phyloP scores from a whole-genome alignment of 805 yeast genomes.

The Wickerhamomyces rabaulensis region DNA sequence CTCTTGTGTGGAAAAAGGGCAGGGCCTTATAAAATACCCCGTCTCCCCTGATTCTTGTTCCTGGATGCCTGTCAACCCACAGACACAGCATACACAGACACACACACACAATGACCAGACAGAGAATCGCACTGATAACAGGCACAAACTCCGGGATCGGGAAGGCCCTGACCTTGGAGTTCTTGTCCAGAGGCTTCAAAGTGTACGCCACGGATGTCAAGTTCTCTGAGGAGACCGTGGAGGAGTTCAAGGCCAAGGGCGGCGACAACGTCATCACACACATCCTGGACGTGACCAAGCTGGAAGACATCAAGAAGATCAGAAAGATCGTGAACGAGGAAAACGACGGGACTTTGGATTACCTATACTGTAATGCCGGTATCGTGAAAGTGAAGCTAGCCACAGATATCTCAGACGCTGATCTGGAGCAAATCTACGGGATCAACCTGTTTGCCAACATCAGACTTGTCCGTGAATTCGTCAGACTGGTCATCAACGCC shows the following conservation, averaged over 20 bases:
- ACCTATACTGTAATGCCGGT: conserved; percentile 41
- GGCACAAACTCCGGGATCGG: conserved; percentile 64
- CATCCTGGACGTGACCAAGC: conserved; percentile 30
- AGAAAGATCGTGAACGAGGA: conserved; percentile 19
- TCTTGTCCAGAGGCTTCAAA: conserved; percentile 35
- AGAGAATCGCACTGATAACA: conserved; percentile 34
- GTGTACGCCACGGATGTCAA: conserved; percentile 32
- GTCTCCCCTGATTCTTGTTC: no score
- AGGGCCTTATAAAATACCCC: no score
- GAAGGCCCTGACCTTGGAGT: conserved; percentile 39
- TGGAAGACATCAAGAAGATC: conserved; percentile 24
- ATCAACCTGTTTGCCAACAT: conserved; percentile 38
- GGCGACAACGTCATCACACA: conserved; percentile 4
- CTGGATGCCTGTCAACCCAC: no score
- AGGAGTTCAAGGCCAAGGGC: conserved; percentile 12
- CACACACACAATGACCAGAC: neutral
- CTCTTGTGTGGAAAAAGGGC: no score
- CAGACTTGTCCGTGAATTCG: conserved; percentile 32
- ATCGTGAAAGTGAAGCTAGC: conserved; percentile 25
- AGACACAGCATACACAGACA: neutral
- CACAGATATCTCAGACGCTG: conserved; percentile 28
- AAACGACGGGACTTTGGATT: conserved; percentile 29
- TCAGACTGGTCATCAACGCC: conserved; percentile 29
- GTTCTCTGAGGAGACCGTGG: conserved; percentile 25
- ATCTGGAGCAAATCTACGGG: conserved; percentile 21